Conservation (phyloP, 129 eudicot species). For the Dittrichia graveolens region DNA sequence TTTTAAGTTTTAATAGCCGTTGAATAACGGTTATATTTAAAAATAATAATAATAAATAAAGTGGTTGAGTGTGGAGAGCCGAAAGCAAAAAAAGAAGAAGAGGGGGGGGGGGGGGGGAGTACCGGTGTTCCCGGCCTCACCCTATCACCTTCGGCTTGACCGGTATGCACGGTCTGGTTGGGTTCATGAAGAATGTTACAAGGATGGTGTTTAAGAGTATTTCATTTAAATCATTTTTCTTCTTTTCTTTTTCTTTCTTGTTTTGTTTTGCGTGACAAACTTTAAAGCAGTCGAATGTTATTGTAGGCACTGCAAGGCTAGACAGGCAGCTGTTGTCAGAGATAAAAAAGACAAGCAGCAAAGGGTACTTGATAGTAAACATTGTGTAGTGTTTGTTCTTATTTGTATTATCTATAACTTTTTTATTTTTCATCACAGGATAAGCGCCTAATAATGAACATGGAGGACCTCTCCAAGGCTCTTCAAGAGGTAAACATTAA, state of each 20-base stretch:
- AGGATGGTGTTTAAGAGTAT: neutral
- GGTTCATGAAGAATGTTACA: neutral
- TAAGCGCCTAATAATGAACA: slow-evolving; percentile 79
- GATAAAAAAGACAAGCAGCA: slow-evolving; percentile 88
- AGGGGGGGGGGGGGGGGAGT: no score
- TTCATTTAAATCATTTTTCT: neutral
- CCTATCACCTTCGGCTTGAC: no score
- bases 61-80: no score
- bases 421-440: slow-evolving; percentile 45
- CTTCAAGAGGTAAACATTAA: slow-evolving; percentile 61
- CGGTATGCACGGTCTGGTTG: no score
- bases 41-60: no score
- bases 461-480: slow-evolving; percentile 91
- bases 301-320: slow-evolving; percentile 82
- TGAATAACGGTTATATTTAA: no score
- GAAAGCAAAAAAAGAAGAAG: no score
- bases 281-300: slow-evolving; percentile 11
- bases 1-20: no score
- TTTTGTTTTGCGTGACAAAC: neutral
- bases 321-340: slow-evolving; percentile 68
- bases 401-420: slow-evolving; percentile 7
- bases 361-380: slow-evolving; percentile 45
- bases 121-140: no score
- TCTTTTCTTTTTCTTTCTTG: neutral
- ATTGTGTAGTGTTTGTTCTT: neutral